Evolutionary conservation across 2,329 filamentous ascomycete genomes (phyloP).

Genomic region (Fusarium sacchari): DNA sequence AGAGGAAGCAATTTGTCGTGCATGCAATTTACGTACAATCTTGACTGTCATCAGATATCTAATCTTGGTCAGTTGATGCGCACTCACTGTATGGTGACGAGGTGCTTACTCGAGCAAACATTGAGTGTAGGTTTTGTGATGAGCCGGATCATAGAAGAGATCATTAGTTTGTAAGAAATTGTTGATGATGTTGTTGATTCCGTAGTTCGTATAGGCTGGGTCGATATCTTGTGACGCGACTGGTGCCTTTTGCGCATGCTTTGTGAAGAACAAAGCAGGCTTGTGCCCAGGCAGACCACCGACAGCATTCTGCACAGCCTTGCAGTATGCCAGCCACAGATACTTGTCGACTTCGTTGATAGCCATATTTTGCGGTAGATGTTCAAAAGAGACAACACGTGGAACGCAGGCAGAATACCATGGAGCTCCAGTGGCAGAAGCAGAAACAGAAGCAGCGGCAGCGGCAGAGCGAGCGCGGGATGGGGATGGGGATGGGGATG

Average conservation of each 20-base stretch:
- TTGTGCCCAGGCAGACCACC: constrained; percentile 33
- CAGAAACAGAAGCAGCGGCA: no score
- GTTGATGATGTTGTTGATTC: constrained; percentile 31
- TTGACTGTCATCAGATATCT: constrained; percentile 32
- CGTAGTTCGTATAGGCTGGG: constrained; percentile 28
- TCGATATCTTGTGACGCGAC: constrained; percentile 27
- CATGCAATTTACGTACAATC: not conserved
- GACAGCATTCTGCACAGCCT: constrained; percentile 29
- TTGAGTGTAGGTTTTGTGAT: constrained; percentile 32
- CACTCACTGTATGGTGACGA: fast-evolving
- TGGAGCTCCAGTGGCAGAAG: not conserved
- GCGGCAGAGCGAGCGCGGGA: not conserved
- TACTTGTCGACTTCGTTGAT: constrained; percentile 21
- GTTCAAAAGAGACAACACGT: no score
- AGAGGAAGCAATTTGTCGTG: not conserved
- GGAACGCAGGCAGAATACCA: not conserved
- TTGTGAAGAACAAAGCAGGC: constrained; percentile 35
- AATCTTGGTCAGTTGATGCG: not conserved
- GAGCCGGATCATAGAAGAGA: constrained; percentile 29
- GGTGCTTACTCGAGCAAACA: constrained; percentile 25
- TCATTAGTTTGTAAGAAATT: constrained; percentile 30
- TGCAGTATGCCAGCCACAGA: constrained; percentile 34
- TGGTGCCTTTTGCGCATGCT: constrained; percentile 33
- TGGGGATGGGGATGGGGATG: not conserved
- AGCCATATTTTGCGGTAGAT: constrained; percentile 8